phyloP scores from a whole-genome alignment of 768 basidiomycete species.

The Mycena venus region DNA sequence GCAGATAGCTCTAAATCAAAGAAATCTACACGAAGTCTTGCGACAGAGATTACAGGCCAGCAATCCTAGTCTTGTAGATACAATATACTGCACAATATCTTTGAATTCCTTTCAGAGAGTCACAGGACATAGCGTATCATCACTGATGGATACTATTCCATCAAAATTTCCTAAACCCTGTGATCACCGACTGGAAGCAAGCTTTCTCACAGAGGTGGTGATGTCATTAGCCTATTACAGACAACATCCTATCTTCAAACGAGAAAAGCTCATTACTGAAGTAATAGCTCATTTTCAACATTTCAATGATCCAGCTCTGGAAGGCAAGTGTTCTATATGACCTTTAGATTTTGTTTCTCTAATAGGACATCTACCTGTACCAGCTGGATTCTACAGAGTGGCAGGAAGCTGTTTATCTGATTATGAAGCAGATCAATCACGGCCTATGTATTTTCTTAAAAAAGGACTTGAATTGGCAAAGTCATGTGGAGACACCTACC shows the following conservation, averaged over 20 bases:
- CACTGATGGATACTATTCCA: background rate
- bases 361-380: no score
- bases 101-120: background rate
- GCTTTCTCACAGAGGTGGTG: background rate
- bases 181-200: background rate
- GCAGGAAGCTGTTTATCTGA: background rate
- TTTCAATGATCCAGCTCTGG: background rate
- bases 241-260: background rate
- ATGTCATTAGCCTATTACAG: no score
- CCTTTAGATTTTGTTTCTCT: background rate
- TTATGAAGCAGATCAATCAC: background rate
- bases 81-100: background rate
- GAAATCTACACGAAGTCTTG: background rate
- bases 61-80: background rate
- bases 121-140: background rate
- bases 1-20: background rate
- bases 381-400: background rate
- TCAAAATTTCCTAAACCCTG: background rate
- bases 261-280: background rate
- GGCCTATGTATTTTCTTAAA: background rate
- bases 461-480: background rate
- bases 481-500: background rate
- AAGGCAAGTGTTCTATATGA: background rate
- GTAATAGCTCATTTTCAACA: background rate
- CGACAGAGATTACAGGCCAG: background rate